Conservation (phyloP, 345 rosid genomes). For the Eucalyptus regnans region DNA sequence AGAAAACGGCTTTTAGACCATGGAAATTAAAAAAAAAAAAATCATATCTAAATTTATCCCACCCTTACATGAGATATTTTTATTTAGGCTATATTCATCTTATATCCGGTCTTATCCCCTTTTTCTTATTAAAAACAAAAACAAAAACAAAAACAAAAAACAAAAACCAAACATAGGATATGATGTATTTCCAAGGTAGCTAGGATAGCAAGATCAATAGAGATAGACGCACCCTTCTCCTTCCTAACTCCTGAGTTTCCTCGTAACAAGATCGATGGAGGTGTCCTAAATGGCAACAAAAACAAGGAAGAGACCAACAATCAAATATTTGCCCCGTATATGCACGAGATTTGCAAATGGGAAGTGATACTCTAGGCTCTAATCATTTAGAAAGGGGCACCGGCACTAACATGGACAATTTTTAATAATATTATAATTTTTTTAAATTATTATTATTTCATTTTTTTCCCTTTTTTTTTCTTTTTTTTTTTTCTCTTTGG, state of each 20-base stretch:
- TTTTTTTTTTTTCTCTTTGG: too few species aligned
- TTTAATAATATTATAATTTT: too few species aligned
- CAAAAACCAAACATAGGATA: neutral
- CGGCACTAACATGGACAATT: too few species aligned
- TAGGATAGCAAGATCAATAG: neutral
- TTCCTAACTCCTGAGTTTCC: neutral
- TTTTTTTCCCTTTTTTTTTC: too few species aligned
- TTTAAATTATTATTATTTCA: too few species aligned
- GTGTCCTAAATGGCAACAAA: neutral
- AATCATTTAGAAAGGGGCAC: neutral
- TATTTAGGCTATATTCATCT: neutral
- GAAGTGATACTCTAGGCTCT: neutral
- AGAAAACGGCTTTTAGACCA: neutral
- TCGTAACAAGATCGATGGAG: neutral
- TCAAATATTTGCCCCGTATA: neutral
- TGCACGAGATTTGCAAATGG: neutral
- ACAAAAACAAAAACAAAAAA: too few species aligned
- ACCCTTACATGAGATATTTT: neutral
- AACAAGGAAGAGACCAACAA: neutral
- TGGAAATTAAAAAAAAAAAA: too few species aligned
- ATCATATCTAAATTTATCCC: neutral
- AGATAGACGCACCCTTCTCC: neutral
- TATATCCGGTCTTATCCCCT: neutral
- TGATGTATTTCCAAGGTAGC: too few species aligned
- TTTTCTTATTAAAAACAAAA: too few species aligned